Conservation (phyloP, 192 early-diverging fungal genomes). For the Allomyces macrogynus region DNA sequence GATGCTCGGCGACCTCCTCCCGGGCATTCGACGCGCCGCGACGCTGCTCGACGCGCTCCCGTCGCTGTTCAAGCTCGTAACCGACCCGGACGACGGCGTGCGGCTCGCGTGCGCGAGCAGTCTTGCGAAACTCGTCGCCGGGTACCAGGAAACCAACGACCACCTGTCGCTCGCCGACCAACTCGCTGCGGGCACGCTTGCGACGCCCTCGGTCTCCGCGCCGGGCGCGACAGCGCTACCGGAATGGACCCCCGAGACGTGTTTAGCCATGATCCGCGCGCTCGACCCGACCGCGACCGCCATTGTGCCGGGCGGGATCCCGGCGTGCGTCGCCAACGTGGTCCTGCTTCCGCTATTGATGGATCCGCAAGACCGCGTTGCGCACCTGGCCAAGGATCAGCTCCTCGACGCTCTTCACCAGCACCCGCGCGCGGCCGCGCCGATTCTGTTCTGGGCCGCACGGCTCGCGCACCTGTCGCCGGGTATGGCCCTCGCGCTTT, state of each 20-base stretch:
- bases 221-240: too few species aligned
- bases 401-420: neutral
- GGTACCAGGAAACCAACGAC: neutral
- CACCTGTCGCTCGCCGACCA: neutral
- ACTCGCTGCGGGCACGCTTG: neutral
- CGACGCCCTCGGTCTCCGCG: neutral
- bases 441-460: too few species aligned
- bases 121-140: neutral
- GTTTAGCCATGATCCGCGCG: neutral
- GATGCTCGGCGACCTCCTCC: neutral
- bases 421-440: too few species aligned
- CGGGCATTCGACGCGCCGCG: neutral
- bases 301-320: too few species aligned
- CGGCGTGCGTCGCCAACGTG: neutral
- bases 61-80: neutral
- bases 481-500: too few species aligned
- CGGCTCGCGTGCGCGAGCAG: neutral
- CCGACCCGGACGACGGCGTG: neutral
- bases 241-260: neutral
- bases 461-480: too few species aligned
- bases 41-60: neutral
- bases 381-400: neutral
- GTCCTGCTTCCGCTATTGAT: neutral
- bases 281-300: too few species aligned
- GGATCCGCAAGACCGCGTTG: neutral